Evolutionary conservation across 169 alveolate genomes (phyloP), one percentile per base, ranked within the genome.

Genomic region (Babesia gibsoni): DNA sequence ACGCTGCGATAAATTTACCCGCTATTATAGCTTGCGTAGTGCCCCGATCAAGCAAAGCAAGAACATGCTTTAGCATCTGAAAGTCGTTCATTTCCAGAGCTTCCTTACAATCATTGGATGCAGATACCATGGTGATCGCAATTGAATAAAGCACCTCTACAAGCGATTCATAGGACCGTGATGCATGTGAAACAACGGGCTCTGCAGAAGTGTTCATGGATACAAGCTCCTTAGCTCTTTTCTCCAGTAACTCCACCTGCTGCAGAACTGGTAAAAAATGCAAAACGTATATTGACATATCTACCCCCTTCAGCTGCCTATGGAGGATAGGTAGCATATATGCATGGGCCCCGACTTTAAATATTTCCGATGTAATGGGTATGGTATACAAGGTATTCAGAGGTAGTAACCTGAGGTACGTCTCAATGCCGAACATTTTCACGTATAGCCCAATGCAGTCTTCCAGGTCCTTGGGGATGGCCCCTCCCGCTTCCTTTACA

Each of bases 321-420:
- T 77, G 70, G 46, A 77, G 53, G 12, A 77, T 32, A 12, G 86
- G 86, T 23, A 77, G 22, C 86, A 77, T 77, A 73, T 56, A 77
- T 8, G 41, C 48, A 43, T 45, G 23, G 48, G 86, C 52, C 5
- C 67, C 80, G 12, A 42, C 37, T 20, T 53, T 35, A 41, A 33
- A 77, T 22, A 33, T 39, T 12, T 67, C 86, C 36, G 72, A 63
- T 8, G 86, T 66, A 48, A 77, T 77, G 5, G 86, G 86, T 1
- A 77, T 20, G 48, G 23, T 36, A 52, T 67, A 66, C 42, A 77
- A 41, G 22, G 66, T 52, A 18, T 27, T 35, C 23, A 77, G 69
- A 16, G 86, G 86, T 36, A 66, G 16, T n/a, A 49, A 10, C 56
- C 73, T 22, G 36, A 77, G 59, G 61, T 77, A 77, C n/a, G 33